Conservation (phyloP, 2,329 filamentous ascomycete genomes). For the Rachicladosporium sp. region DNA sequence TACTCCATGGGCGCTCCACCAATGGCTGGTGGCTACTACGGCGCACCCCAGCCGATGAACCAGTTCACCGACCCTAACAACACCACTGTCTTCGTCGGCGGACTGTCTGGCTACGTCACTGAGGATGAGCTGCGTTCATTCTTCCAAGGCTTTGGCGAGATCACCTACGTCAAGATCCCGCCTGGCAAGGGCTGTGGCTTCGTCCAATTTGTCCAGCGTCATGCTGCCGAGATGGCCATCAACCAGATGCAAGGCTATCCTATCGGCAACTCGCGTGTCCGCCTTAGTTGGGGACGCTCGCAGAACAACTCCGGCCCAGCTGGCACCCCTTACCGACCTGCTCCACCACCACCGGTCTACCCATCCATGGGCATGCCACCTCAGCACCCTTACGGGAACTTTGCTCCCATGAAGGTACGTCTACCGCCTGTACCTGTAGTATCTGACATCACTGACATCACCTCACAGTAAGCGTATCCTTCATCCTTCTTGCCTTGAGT, state of each 20-base stretch:
- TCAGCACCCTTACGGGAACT: slow-evolving; percentile 50
- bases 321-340: slow-evolving; percentile 91
- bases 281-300: slow-evolving; percentile 91
- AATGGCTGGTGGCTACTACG: slow-evolving; percentile 47
- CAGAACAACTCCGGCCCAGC: slow-evolving; percentile 98
- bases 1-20: slow-evolving; percentile 59
- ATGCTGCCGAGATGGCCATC: slow-evolving; percentile 99
- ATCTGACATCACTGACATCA: slow-evolving; percentile 7
- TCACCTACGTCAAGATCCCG: slow-evolving; percentile 99
- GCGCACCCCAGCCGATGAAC: slow-evolving; percentile 77
- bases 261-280: slow-evolving; percentile 95
- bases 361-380: slow-evolving; percentile 54
- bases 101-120: slow-evolving; percentile 92
- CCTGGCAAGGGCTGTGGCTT: slow-evolving; percentile 98
- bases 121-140: slow-evolving; percentile 99
- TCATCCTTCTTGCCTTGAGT: slow-evolving; percentile 27
- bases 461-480: slow-evolving; percentile 22
- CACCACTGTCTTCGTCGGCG: slow-evolving; percentile 96
- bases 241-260: slow-evolving; percentile 99
- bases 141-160: slow-evolving; percentile 99
- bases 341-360: slow-evolving; percentile 67
- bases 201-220: slow-evolving; percentile 96
- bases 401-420: slow-evolving; percentile 54
- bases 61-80: slow-evolving; percentile 99
- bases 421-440: not conserved